Evolutionary conservation across 2,329 filamentous ascomycete species (phyloP), one percentile per base, ranked within the genome.

Genomic region (Claviceps monticola): DNA sequence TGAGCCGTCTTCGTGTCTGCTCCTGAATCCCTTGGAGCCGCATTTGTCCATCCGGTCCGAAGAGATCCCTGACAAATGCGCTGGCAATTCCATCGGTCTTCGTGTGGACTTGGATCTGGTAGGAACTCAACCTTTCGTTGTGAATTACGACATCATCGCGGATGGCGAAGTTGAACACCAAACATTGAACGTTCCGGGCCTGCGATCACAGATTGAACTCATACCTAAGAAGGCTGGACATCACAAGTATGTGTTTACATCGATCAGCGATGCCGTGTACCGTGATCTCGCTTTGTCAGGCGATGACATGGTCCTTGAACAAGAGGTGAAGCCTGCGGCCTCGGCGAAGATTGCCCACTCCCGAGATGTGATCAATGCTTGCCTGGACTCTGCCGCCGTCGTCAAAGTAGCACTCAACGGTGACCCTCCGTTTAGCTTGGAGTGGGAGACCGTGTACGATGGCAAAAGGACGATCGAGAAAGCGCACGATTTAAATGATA

Each of bases 61-160:
- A 59, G 84, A 89, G 56, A 89, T 98, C 44, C 86, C 88, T 50
- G 93, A 98, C 66, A 95, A 94, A 64, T 98, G 93, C 65, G 91
- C 90, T 38, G 89, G 90, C 47, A 95, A 89, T 62, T 88, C 93
- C 0, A 87, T 98, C 55, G 93, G 93, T 42, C 76, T 98, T 51
- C 80, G 85, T 11, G 87, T 98, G 43, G 86, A 93, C 61, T 71
- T 98, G 48, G 89, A 97, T 63, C 75, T 98, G 41, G 85, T 91
- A 29, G 93, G 93, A 55, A 95, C 89, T 0, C 91, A 94, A 46
- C 91, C 91, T 1, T 98, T 98, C 68, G 73, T 75, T n/a, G 74
- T 98, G 46, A 73, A 75, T 21, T 98, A 96, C 64, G 82, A 83
- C 44, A 76, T 89, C 52, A 76, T 82, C 52, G 80, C 79, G 60